Base-by-base conservation (phyloP, 257 asterid species). In the Fraxinus pennsylvanica region DNA sequence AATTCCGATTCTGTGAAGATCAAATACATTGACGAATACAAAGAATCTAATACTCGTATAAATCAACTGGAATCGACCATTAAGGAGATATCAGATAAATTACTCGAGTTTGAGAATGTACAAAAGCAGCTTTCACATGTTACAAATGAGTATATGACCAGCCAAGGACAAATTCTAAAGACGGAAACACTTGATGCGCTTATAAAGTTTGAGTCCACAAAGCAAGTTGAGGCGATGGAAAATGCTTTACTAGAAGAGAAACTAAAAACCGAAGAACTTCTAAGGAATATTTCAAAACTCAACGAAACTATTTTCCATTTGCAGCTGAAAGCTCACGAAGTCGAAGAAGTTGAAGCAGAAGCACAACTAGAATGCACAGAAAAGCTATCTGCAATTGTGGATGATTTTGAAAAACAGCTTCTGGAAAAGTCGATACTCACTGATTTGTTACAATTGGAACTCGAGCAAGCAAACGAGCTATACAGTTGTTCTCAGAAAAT, bases 1-100 rank as follows among this genome's bases (percentile, higher is more conserved):
- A 87, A 69, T 57, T 84, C 90, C 0, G 96, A 88, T 52, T 73
- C 74, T 19, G 86, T 87, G 68, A 90, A 85, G 68, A 84, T 76
- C 6, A 77, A 76, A 78, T 82, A 87, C 87, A 74, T 80, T 27
- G 82, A 63, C 69, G 86, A 90, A 72, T 79, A 78, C 43, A 78
- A 21, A 1, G 86, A 79, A 29, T 85, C 90, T 17, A 77, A 50
- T 19, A 0, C 14, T 10, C 81, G 88, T 9, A 43, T 81, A 14
- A 19, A 9, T 14, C 85, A 88, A 47, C 86, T 93, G 50, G 88
- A 92, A 76, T 79, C 85, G 1, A 68, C 73, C 6, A 54, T 81
- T 3, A 76, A 77, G 76, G 81, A 45, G 22, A 72, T 79, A 74
- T 21, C 82, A 2, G 74, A 45, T 36, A 81, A 39, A 57, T 22